phyloP scores from a whole-genome alignment of 495 filamentous ascomycete species.

The Podospora appendiculata region DNA sequence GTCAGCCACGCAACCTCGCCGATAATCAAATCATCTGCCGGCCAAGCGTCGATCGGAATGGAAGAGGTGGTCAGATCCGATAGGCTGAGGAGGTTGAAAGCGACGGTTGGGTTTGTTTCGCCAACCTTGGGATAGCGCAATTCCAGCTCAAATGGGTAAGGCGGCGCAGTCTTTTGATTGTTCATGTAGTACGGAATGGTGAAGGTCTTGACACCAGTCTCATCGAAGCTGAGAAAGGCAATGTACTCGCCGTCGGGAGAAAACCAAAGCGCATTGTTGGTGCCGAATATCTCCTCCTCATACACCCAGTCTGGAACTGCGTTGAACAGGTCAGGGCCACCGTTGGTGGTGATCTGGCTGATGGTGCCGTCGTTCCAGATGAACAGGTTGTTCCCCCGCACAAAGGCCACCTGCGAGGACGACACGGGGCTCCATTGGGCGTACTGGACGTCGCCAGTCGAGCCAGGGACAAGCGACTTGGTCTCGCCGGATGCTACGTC shows the following conservation, averaged over 20 bases:
- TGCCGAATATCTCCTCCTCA: constrained; percentile 51
- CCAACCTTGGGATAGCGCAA: constrained; percentile 52
- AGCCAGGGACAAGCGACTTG: constrained; percentile 36
- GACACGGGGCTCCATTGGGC: constrained; percentile 40
- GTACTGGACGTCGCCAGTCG: constrained; percentile 49
- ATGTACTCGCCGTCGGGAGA: constrained; percentile 49
- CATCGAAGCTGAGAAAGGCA: constrained; percentile 50
- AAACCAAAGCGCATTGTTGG: constrained; percentile 46
- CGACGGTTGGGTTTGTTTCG: constrained; percentile 47
- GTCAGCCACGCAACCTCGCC: constrained; percentile 53
- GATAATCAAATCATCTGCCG: constrained; percentile 43
- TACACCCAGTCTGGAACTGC: constrained; percentile 58
- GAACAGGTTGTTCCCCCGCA: constrained; percentile 49
- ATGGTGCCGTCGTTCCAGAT: constrained; percentile 38
- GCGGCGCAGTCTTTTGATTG: constrained; percentile 33
- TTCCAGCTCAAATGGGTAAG: constrained; percentile 44
- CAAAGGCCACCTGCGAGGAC: constrained; percentile 44
- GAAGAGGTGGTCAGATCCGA: constrained; percentile 19
- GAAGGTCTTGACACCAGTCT: constrained; percentile 50
- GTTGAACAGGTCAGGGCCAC: constrained; percentile 48
- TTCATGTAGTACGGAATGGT: constrained; percentile 52
- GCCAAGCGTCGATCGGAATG: constrained; percentile 36
- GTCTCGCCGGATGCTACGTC: constrained; percentile 38
- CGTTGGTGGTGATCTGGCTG: constrained; percentile 46
- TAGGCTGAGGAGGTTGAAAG: constrained; percentile 39